Conservation (phyloP, 2,329 filamentous ascomycete species). For the Monosporascus cannonballus region DNA sequence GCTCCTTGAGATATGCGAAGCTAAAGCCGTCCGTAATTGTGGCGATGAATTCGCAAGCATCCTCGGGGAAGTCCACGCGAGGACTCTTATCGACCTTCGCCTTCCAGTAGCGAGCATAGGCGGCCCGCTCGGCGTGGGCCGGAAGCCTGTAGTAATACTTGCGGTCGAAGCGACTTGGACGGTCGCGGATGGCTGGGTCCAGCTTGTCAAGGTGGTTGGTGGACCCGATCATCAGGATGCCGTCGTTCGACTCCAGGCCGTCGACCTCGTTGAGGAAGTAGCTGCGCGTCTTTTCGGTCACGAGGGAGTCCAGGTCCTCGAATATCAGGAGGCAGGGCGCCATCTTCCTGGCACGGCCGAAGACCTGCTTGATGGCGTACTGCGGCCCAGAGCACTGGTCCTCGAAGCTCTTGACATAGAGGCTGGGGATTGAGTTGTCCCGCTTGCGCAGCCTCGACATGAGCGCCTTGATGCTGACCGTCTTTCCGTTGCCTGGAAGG, state of each 20-base stretch:
- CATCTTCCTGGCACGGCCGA: constrained; percentile 49
- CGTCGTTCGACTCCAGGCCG: constrained; percentile 51
- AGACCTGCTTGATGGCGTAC: constrained; percentile 42
- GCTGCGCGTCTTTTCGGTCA: constrained; percentile 49
- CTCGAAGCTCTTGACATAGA: constrained; percentile 48
- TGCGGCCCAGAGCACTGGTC: constrained; percentile 40
- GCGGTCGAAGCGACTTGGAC: constrained; percentile 48
- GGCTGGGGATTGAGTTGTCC: constrained; percentile 45
- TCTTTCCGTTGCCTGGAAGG: constrained; percentile 59
- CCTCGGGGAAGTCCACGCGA: not conserved
- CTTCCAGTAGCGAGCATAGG: constrained; percentile 47
- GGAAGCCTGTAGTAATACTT: constrained; percentile 49
- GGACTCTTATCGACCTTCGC: constrained; percentile 18
- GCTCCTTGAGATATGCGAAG: constrained; percentile 1
- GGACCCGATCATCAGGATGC: constrained; percentile 49
- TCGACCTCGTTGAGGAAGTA: constrained; percentile 70
- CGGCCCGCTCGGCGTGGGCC: constrained; percentile 33
- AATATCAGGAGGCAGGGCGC: constrained; percentile 64
- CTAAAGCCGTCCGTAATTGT: not conserved
- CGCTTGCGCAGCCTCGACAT: constrained; percentile 56
- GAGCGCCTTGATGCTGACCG: constrained; percentile 62
- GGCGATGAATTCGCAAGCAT: not conserved
- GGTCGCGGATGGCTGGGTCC: constrained; percentile 48
- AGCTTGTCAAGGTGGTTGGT: constrained; percentile 40
- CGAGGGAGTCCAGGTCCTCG: constrained; percentile 62